These are phyloP conservation scores for Teratosphaeria pseudoeucalypti DNA, from an alignment of 2,329 filamentous ascomycete species.

Conservation along the genomic window DNA sequence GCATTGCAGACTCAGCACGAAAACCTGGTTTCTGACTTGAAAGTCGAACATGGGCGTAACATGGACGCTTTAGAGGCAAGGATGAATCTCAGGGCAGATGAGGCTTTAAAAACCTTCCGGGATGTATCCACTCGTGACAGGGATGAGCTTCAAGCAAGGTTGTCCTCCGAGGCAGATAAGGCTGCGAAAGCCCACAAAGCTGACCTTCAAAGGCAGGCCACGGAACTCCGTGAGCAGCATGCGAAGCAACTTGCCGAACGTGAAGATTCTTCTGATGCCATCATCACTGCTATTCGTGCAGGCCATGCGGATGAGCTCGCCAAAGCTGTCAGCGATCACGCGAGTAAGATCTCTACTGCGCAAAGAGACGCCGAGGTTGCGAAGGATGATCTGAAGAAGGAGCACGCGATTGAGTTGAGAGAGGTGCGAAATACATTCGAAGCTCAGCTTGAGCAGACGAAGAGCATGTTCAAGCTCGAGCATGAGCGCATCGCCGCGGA, in stretches of 20 bases:
- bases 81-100: neutral
- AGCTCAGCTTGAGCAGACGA: conserved; percentile 3
- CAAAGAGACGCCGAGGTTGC: neutral
- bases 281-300: conserved; percentile 3
- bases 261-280: conserved; percentile 5
- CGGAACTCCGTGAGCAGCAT: neutral
- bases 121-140: neutral
- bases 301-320: conserved; percentile 5
- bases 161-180: conserved; percentile 6
- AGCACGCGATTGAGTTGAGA: conserved; percentile 2
- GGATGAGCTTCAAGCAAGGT: conserved; percentile 5
- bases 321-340: conserved; percentile 1
- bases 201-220: conserved; percentile 6
- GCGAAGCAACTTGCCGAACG: conserved; percentile 3
- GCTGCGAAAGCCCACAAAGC: conserved; percentile 4
- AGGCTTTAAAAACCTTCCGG: neutral
- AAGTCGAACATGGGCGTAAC: neutral
- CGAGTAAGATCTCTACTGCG: conserved; percentile 1
- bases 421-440: conserved; percentile 2
- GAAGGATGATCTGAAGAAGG: conserved; percentile 1
- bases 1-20: neutral
- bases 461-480: conserved; percentile 6
- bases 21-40: neutral
- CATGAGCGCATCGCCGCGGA: conserved; percentile 3
- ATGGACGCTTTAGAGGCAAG: neutral